Evolutionary conservation across 2,329 filamentous ascomycete genomes (phyloP), one percentile per base, ranked within the genome.

Genomic region (Neobulgaria alba): DNA sequence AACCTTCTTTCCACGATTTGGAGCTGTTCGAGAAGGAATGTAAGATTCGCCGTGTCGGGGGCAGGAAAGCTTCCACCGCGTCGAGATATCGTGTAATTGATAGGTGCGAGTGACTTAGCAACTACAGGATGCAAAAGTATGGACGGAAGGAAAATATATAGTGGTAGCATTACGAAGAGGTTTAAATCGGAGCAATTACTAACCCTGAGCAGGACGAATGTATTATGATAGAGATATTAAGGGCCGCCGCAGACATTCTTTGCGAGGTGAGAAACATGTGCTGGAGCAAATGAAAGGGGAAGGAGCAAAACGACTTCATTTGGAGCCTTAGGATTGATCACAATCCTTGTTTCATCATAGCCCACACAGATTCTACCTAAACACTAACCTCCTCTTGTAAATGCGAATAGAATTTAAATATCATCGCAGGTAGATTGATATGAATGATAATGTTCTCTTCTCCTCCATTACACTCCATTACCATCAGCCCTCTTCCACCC

Each of bases 21-120:
- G 23, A 26, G 23, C 7, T 7, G 7, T 26, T 26, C 23, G 23
- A 12, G 23, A 32, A 32, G 38, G 16, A 30, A 34, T 14, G 47
- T 43, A 8, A 50, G 31, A 36, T 52, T 48, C 10, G 47, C 45
- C 8, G 36, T 37, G 15, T 48, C 43, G 1, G 43, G 35, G 14
- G 42, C 38, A 9, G 37, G 45, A 30, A 50, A 52, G 32, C 41
- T 43, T 5, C 49, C 49, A 2, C 45, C 48, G 3, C 49, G 41
- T 14, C 47, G 33, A 1, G 47, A 45, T 15, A 48, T 47, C 3
- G 47, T 43, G 33, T 46, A 52, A 23, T 48, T 45, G 12, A 52
- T 45, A n/a, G n/a, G n/a, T 12, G 47, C 42, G 7, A 40, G 38
- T n/a, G 49, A 45, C n/a, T 20, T n/a, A 26, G 7, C 7, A 26